phyloP scores from a whole-genome alignment of 805 yeast species.

The Groenewaldozyma tartarivorans region DNA sequence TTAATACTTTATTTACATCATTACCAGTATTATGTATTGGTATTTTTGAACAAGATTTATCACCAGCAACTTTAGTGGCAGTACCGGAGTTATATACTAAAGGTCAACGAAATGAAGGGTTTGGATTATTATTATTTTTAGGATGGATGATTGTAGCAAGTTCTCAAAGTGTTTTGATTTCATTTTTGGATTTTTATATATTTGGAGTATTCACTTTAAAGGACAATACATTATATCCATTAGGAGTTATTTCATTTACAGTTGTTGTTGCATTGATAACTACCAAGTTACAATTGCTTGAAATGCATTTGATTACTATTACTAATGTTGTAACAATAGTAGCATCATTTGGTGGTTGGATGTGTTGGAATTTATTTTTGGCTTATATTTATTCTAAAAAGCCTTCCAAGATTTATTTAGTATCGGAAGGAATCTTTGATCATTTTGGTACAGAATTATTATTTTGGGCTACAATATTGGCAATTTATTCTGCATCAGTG shows the following conservation, averaged over 20 bases:
- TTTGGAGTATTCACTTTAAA: conserved; percentile 60
- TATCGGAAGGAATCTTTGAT: conserved; percentile 53
- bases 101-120: conserved; percentile 67
- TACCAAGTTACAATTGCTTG: conserved; percentile 69
- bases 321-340: conserved; percentile 54
- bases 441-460: conserved; percentile 72
- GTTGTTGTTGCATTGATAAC: conserved; percentile 65
- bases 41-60: conserved; percentile 86
- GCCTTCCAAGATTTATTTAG: conserved; percentile 57
- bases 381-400: conserved; percentile 54
- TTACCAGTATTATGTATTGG: conserved; percentile 87
- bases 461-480: conserved; percentile 75
- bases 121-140: conserved; percentile 59
- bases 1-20: conserved; percentile 90
- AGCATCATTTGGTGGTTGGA: conserved; percentile 77
- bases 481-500: conserved; percentile 48
- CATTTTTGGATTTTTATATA: conserved; percentile 54
- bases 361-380: conserved; percentile 71
- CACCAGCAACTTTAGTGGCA: conserved; percentile 79
- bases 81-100: conserved; percentile 80
- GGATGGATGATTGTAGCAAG: conserved; percentile 76
- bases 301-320: conserved; percentile 63
- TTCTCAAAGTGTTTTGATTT: conserved; percentile 56
- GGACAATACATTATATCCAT: conserved; percentile 74
- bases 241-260: conserved; percentile 70